These are phyloP conservation scores for Neostapfia colusana DNA, from an alignment of 176 grass and related monocot species.

Conservation along the genomic window DNA sequence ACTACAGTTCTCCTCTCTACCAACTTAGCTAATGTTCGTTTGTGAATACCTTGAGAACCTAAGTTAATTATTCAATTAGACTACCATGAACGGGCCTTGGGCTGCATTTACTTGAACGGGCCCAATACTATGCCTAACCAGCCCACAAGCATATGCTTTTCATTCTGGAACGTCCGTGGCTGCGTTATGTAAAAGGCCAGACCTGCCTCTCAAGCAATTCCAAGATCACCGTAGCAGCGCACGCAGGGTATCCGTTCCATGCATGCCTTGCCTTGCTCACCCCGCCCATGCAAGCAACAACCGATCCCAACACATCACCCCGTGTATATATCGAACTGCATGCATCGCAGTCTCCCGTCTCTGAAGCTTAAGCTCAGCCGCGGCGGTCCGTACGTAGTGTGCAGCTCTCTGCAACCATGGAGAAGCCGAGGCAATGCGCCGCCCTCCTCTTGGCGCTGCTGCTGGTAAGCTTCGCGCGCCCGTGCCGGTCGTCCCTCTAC, in stretches of 20 bases:
- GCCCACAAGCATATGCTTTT: no score
- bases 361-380: background rate
- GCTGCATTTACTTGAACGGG: background rate
- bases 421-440: background rate
- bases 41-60: no score
- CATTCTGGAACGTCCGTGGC: no score
- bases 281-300: conserved; percentile 27
- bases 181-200: background rate
- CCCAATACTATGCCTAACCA: no score
- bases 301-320: background rate
- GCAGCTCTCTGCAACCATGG: background rate
- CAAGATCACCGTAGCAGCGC: background rate
- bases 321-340: background rate
- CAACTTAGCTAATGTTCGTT: conserved; percentile 97
- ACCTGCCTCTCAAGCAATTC: conserved; percentile 27
- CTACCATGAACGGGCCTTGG: background rate
- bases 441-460: conserved; percentile 28
- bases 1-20: conserved; percentile 98
- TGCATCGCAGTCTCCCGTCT: background rate
- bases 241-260: conserved; percentile 35
- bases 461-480: background rate
- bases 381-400: background rate
- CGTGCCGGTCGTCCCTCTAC: conserved; percentile 55
- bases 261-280: background rate
- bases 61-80: no score